A percentile compares a stretch with the other conserved stretches of the same genome.
These are phyloP conservation scores for Apiosordaria backusii DNA, from an alignment of 495 filamentous ascomycete genomes.

Conservation along the genomic window DNA sequence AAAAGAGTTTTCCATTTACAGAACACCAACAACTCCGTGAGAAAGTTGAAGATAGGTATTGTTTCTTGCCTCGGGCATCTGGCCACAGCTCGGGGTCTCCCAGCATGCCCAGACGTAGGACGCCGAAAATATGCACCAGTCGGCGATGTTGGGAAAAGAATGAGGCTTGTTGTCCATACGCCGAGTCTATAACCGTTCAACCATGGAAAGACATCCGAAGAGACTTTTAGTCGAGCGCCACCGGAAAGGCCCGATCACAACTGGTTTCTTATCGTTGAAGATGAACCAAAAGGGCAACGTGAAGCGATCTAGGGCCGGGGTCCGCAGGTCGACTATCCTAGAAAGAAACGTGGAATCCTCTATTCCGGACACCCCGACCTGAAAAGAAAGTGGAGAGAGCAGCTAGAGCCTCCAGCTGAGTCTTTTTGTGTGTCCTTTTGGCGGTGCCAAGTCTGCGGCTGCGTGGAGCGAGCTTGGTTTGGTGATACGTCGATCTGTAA, in stretches of 20 bases:
- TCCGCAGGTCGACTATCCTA: not conserved
- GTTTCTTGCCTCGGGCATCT: not conserved
- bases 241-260: not conserved
- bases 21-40: not conserved
- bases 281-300: not conserved
- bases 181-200: not conserved
- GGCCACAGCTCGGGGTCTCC: too few species aligned
- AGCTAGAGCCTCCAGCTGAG: not conserved
- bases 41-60: not conserved
- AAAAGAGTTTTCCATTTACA: not conserved
- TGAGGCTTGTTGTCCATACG: not conserved
- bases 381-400: not conserved
- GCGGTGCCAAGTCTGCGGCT: conserved; percentile 3
- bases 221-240: not conserved
- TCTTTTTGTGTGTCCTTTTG: not conserved
- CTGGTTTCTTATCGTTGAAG: not conserved
- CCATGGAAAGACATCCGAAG: not conserved
- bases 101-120: not conserved
- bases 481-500: not conserved
- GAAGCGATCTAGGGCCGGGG: not conserved
- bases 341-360: not conserved
- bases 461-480: not conserved
- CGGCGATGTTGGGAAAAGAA: not conserved
- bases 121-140: not conserved
- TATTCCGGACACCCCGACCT: too few species aligned